Evolutionary conservation across 306 rosid genomes (phyloP), one percentile per base, ranked within the genome.

Genomic region (Astragalus membranaceus): DNA sequence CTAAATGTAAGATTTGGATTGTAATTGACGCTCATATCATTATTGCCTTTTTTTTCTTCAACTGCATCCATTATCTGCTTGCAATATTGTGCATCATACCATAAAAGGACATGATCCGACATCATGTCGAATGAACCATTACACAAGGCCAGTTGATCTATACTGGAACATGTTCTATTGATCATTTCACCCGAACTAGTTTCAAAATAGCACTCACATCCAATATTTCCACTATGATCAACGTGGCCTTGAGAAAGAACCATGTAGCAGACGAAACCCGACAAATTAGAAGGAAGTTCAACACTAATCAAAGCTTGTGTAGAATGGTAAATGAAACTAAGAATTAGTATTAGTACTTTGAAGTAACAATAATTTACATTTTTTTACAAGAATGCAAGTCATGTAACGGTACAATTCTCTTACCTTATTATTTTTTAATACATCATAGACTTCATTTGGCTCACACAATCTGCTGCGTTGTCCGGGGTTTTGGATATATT

Each of bases 81-180:
- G 11, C 57, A 65, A 48, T 14, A 65, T 30, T 30, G 57, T 47
- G 14, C 56, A 47, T 65, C 70, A 39, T 62, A 51, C 70, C 78
- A 73, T 26, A 68, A 5, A 15, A 50, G 11, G 32, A 58, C 64
- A 68, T 76, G 56, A 59, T 76, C 80, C 8, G 41, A 14, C 29
- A 16, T 59, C 9, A 16, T 11, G 3, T 36, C 10, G 9, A 35
- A 50, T 10, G 35, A 3, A 8, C 9, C 4, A 10, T 3, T 7
- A 3, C 39, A 1, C 5, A 47, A 13, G 26, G 1, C 0, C 2
- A 1, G 0, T 8, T 15, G 5, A 32, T 67, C 16, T n/a, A 5
- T 12, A 29, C 30, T 20, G 8, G 30, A 70, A 43, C 67, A 56
- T 32, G 10, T 13, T 11, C 36, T 8, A 0, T 4, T 15, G 13